Percentiles rank a stretch among this genome's conserved stretches.
Conservation (phyloP, 2,329 filamentous ascomycete genomes). For the Cadophora gregata region DNA sequence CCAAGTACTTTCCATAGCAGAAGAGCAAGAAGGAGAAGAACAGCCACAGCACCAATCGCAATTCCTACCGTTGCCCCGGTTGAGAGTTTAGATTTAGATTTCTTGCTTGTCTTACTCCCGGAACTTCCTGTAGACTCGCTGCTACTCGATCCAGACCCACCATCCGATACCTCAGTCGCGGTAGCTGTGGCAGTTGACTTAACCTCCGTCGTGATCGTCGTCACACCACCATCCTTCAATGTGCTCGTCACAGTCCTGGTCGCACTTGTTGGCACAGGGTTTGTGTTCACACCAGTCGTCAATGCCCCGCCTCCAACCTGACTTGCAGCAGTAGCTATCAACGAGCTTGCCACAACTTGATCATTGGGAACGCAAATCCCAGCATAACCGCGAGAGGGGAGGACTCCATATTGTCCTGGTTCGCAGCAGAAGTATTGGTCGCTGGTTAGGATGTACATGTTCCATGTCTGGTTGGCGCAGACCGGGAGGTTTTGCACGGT, state of each 20-base stretch:
- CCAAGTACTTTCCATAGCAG: slow-evolving; percentile 8
- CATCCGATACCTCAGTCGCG: neutral
- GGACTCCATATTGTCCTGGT: slow-evolving; percentile 25
- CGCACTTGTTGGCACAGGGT: neutral
- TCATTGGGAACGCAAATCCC: slow-evolving; percentile 19
- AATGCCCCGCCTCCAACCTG: slow-evolving; percentile 20
- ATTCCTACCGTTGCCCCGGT: slow-evolving; percentile 18
- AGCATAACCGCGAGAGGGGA: slow-evolving; percentile 18
- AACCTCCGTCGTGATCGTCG: slow-evolving; percentile 12
- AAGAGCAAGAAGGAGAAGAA: neutral
- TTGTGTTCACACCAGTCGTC: slow-evolving; percentile 1
- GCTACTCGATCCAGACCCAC: neutral
- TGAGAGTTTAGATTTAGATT: neutral
- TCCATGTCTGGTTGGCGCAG: slow-evolving; percentile 27
- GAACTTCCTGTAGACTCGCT: neutral
- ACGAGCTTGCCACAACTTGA: slow-evolving; percentile 21
- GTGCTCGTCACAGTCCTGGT: slow-evolving; percentile 20
- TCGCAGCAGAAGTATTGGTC: slow-evolving; percentile 26
- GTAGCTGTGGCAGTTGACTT: neutral
- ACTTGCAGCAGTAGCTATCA: slow-evolving; percentile 16
- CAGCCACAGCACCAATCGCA: neutral
- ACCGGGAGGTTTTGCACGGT: slow-evolving; percentile 22
- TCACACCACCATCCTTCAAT: slow-evolving; percentile 6
- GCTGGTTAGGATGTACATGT: slow-evolving; percentile 19
- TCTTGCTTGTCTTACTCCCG: neutral